These are phyloP conservation scores for Nicotiana sylvestris DNA, from an alignment of 257 asterid species.

Conservation along the genomic window DNA sequence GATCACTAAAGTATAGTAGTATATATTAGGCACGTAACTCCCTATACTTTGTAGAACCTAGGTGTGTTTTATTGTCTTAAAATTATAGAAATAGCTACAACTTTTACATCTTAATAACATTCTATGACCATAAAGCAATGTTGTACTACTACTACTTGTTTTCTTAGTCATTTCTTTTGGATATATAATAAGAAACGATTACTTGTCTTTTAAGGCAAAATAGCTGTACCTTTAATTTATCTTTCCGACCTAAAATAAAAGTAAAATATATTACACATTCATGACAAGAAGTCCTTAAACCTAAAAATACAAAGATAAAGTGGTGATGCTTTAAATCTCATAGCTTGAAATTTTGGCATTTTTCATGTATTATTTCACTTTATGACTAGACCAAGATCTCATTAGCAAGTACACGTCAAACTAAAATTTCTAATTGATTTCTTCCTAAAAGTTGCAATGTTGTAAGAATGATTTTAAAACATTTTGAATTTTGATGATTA, in stretches of 20 bases:
- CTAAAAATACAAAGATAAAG: not conserved
- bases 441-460: not conserved
- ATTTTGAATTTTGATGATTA: not conserved
- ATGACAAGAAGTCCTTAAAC: not conserved
- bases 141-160: not conserved
- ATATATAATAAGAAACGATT: not conserved
- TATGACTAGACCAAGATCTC: slow-evolving; percentile 2
- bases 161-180: not conserved
- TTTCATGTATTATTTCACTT: not conserved
- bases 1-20: not conserved
- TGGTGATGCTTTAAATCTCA: not conserved
- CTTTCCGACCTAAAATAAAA: not conserved
- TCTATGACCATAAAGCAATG: not conserved
- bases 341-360: not conserved
- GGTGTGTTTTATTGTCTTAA: not conserved
- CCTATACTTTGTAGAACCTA: not conserved
- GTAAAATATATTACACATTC: not conserved
- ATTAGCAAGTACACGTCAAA: not conserved
- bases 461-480: not conserved
- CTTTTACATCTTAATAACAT: not conserved
- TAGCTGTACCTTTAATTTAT: not conserved
- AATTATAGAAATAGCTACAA: not conserved
- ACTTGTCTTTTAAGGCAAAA: not conserved
- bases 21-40: slow-evolving; percentile 1
- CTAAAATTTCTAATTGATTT: not conserved